Percentiles rank a stretch among this genome's conserved stretches.
phyloP scores from a whole-genome alignment of 2,329 filamentous ascomycete species.

The Epichloe festucae region DNA sequence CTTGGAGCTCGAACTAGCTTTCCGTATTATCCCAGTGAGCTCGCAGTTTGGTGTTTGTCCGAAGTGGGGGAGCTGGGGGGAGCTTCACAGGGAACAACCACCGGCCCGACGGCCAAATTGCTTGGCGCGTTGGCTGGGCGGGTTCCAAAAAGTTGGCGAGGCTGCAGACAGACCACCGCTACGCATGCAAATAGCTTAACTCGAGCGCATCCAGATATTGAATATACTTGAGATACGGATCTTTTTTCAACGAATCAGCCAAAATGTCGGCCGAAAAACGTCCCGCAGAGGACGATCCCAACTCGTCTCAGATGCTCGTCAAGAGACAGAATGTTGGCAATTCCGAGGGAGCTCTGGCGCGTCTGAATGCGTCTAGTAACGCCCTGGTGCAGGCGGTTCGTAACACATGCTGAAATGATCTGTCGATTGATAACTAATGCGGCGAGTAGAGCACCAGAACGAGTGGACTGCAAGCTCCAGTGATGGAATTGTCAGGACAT shows the following conservation, averaged over 20 bases:
- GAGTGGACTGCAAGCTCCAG: constrained; percentile 72
- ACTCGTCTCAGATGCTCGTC: constrained; percentile 66
- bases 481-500: constrained; percentile 82
- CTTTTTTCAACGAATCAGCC: background rate
- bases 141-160: no score
- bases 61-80: background rate
- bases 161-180: no score
- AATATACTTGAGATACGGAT: background rate
- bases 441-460: constrained; percentile 56
- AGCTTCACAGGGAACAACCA: constrained; percentile 15
- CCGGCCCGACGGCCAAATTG: constrained; percentile 23
- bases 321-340: constrained; percentile 68
- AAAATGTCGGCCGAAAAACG: constrained; percentile 88
- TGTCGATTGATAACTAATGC: background rate
- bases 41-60: background rate
- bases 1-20: background rate
- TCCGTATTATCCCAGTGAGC: background rate
- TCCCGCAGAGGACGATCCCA: constrained; percentile 73
- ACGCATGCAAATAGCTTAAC: background rate
- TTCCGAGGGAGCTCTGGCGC: constrained; percentile 34
- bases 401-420: background rate
- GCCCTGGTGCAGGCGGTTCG: constrained; percentile 40
- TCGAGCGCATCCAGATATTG: background rate
- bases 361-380: constrained; percentile 35
- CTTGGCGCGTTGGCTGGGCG: no score